Evolutionary conservation across 2,329 filamentous ascomycete genomes (phyloP).

Genomic region (Pyricularia sp.): DNA sequence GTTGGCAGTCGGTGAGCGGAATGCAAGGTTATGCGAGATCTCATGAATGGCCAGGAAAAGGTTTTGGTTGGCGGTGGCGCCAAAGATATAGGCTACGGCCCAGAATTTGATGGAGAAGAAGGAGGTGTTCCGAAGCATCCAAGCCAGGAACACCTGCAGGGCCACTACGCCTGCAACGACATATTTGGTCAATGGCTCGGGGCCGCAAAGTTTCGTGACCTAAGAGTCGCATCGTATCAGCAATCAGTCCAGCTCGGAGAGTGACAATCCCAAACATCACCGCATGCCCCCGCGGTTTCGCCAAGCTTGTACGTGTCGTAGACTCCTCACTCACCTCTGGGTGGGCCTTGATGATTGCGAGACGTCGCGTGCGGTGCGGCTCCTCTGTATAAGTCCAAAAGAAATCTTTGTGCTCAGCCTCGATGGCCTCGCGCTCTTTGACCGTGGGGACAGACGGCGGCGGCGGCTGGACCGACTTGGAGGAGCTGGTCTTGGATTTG

Average conservation of each 20-base stretch:
- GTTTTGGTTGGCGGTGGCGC: conserved; percentile 96
- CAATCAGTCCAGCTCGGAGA: neutral
- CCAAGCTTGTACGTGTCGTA: neutral
- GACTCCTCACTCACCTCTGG: conserved; percentile 58
- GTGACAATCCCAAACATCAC: neutral
- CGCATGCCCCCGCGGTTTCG: neutral
- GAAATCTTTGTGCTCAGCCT: conserved; percentile 54
- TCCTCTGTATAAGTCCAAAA: conserved; percentile 99
- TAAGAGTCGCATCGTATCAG: conserved; percentile 21
- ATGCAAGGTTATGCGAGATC: conserved; percentile 95
- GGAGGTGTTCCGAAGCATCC: conserved; percentile 63
- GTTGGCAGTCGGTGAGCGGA: conserved; percentile 72
- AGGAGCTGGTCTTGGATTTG: conserved; percentile 10
- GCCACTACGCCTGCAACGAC: conserved; percentile 75
- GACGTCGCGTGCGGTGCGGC: conserved; percentile 80
- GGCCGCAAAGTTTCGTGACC: conserved; percentile 95
- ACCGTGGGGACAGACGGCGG: neutral
- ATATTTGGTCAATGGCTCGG: conserved; percentile 92
- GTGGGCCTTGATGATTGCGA: conserved; percentile 96
- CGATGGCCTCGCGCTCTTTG: conserved; percentile 16
- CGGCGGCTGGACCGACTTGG: neutral
- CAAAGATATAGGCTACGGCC: conserved; percentile 79
- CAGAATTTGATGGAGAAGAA: conserved; percentile 81
- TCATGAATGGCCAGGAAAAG: conserved; percentile 98
- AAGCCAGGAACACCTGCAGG: conserved; percentile 71